These are phyloP conservation scores for Eleusine coracana DNA, from an alignment of 176 grass and related monocot genomes.

Conservation along the genomic window DNA sequence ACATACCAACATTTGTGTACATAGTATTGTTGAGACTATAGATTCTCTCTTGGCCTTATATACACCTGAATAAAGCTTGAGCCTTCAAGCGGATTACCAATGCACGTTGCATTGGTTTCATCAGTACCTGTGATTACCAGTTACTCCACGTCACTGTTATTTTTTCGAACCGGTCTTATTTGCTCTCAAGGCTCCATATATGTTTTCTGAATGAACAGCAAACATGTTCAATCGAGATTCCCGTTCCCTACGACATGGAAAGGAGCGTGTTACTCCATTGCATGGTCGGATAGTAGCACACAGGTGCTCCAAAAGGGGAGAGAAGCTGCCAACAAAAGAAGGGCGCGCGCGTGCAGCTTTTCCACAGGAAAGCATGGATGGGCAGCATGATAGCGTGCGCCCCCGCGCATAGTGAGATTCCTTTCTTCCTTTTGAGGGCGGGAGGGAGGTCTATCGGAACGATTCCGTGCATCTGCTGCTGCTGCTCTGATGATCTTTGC, in stretches of 20 bases:
- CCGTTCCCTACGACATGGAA: conserved; percentile 11
- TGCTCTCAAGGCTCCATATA: not conserved
- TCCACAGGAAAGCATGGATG: conserved; percentile 13
- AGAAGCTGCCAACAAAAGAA: conserved; percentile 26
- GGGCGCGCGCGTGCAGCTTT: conserved; percentile 26
- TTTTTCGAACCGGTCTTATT: not conserved
- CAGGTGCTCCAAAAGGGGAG: conserved; percentile 28
- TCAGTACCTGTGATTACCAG: not conserved
- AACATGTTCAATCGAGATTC: not conserved
- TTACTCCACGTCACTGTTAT: not conserved
- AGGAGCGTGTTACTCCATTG: conserved; percentile 14
- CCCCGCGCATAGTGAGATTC: not conserved
- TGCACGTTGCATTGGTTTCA: not conserved
- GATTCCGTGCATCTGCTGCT: conserved; percentile 11
- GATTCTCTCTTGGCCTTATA: not conserved
- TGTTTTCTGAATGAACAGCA: not conserved
- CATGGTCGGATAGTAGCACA: not conserved
- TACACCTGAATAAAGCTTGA: conserved; percentile 47
- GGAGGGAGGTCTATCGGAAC: not conserved
- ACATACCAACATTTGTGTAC: conserved; percentile 45
- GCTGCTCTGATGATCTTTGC: conserved; percentile 20
- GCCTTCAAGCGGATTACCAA: not conserved
- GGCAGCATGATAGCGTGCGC: conserved; percentile 34
- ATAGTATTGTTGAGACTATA: conserved; percentile 45
- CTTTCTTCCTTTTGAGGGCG: conserved; percentile 47